Evolutionary conservation across 257 asterid genomes (phyloP).

Genomic region (Ballota nigra): DNA sequence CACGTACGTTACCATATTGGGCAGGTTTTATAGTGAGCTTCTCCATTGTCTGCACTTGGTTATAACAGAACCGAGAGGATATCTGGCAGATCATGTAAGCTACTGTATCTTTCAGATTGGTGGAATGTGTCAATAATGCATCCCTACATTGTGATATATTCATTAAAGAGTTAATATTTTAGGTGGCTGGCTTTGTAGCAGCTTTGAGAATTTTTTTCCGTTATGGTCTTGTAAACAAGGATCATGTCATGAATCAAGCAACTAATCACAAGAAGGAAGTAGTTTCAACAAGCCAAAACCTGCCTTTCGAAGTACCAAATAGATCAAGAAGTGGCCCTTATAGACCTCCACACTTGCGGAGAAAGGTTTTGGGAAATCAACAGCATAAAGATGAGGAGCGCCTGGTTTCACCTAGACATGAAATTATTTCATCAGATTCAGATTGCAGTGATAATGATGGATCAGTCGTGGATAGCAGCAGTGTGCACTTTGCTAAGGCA

Average conservation of each 20-base stretch:
- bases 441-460: constrained; percentile 91
- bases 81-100: constrained; percentile 77
- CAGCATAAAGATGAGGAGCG: constrained; percentile 39
- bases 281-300: constrained; percentile 36
- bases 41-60: constrained; percentile 87
- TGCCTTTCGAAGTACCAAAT: constrained; percentile 34
- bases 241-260: constrained; percentile 35
- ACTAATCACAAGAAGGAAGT: constrained; percentile 36
- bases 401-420: constrained; percentile 40
- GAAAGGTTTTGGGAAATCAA: constrained; percentile 37
- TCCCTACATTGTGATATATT: constrained; percentile 13
- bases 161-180: constrained; percentile 21
- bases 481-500: constrained; percentile 52
- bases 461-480: constrained; percentile 41
- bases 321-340: constrained; percentile 52
- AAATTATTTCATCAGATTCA: constrained; percentile 74
- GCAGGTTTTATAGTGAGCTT: constrained; percentile 79
- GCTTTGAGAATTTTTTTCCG: constrained; percentile 68
- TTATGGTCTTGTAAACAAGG: constrained; percentile 67
- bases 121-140: constrained; percentile 1
- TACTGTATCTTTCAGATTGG: constrained; percentile 13
- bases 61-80: constrained; percentile 67
- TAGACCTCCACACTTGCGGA: constrained; percentile 92
- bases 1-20: constrained; percentile 29
- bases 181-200: constrained; percentile 87